Base-by-base conservation (phyloP, 1,284 basidiomycete genomes). In the Ustilago nuda region DNA sequence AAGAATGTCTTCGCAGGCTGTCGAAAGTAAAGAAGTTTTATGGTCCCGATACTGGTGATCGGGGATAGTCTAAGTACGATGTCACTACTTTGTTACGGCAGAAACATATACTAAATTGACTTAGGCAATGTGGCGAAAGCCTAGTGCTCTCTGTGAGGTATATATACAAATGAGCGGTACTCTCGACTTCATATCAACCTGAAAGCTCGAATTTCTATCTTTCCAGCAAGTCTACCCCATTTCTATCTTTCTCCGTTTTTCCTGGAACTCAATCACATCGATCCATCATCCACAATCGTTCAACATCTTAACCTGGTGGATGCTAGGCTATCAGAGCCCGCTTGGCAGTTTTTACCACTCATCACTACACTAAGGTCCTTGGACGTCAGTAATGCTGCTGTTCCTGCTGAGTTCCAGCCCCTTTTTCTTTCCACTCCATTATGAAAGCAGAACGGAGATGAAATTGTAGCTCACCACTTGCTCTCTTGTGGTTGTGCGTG, bases 331-430 rank as follows among this genome's bases (percentile, higher is more conserved):
- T 66, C 55, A 23, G 63, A 72, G 2, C 41, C 55, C 11, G 56
- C 60, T 4, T 72, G 69, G 69, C 37, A 55, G 7, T 66, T 72
- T 23, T 37, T 72, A 7, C 56, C 63, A 0, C 32, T 32, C 17
- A 59, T 72, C 37, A 37, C 27, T 2, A 51, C 69, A n/a, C 27
- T 72, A 9, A 46, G 51, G 17, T 39, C 60, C 13, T 61, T 74
- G n/a, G 66, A 74, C 43, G 23, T 74, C 19, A 61, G 41, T 51
- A 65, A 68, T 19, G 61, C 66, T 9, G 63, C 62, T 4, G 56
- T 74, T 9, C 64, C 61, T 39, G 67, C 61, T 69, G 51, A 12
- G 62, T 43, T 23, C 2, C 23, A 23, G 23, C 23, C 23, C 23
- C 23, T 23, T 23, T 23, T 23, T 23, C 23, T 23, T 23, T 23